Conservation (phyloP, 305 asterid genomes). For the Plantago rigida region DNA sequence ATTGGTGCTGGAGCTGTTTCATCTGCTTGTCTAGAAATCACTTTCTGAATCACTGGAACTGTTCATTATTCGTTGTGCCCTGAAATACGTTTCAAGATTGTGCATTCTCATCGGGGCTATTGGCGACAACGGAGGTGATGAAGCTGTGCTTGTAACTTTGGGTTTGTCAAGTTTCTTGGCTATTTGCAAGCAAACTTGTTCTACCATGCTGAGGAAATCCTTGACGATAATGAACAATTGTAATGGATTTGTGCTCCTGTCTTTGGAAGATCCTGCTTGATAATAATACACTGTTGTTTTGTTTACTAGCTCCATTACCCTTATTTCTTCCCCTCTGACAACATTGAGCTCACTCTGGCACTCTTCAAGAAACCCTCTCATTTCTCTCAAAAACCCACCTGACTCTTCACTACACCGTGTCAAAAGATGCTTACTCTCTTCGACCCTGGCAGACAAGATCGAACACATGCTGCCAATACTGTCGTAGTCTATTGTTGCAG, state of each 20-base stretch:
- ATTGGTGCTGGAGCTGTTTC: neutral
- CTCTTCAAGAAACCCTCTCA: conserved; percentile 58
- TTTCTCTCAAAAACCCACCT: conserved; percentile 41
- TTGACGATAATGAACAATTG: conserved; percentile 56
- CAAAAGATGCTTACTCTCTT: conserved; percentile 39
- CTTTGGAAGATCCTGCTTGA: conserved; percentile 44
- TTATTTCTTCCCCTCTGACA: conserved; percentile 52
- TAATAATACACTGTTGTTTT: conserved; percentile 54
- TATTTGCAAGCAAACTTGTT: conserved; percentile 49
- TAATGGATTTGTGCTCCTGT: conserved; percentile 35
- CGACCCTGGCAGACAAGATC: conserved; percentile 31
- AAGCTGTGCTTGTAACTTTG: conserved; percentile 25
- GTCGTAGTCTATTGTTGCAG: conserved; percentile 48
- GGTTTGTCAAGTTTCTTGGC: conserved; percentile 36
- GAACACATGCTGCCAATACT: conserved; percentile 35
- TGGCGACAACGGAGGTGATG: conserved; percentile 47
- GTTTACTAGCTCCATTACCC: conserved; percentile 55
- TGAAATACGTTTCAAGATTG: conserved; percentile 44
- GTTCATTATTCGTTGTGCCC: conserved; percentile 30
- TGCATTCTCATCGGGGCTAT: conserved; percentile 44
- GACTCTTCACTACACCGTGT: conserved; percentile 30
- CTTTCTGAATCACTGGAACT: conserved; percentile 59
- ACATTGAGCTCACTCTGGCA: conserved; percentile 53
- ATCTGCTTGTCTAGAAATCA: conserved; percentile 37
- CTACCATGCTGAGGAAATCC: conserved; percentile 57